These are phyloP conservation scores for Zalaria sp. DNA, from an alignment of 2,329 filamentous ascomycete genomes.

Conservation along the genomic window DNA sequence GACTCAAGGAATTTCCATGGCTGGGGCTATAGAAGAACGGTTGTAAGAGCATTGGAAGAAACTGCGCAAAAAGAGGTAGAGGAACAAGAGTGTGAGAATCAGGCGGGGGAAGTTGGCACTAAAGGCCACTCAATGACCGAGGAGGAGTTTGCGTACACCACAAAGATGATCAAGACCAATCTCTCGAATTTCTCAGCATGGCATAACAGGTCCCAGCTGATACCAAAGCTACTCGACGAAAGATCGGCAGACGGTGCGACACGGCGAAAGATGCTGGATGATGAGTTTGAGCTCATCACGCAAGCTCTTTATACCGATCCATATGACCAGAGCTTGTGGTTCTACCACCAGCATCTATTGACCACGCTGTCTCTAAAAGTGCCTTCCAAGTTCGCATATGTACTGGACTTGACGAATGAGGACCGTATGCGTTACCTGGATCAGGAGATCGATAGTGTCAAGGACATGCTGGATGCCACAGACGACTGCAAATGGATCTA, in stretches of 20 bases:
- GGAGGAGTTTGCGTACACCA: conserved; percentile 78
- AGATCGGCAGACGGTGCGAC: conserved; percentile 47
- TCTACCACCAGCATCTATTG: conserved; percentile 85
- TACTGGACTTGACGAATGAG: conserved; percentile 44
- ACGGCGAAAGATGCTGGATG: conserved; percentile 56
- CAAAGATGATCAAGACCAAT: conserved; percentile 69
- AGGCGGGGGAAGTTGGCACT: background rate
- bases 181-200: conserved; percentile 95
- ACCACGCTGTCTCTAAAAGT: conserved; percentile 44
- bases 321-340: conserved; percentile 93
- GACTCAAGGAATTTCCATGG: conserved; percentile 93
- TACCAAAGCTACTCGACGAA: conserved; percentile 61
- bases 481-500: conserved; percentile 79
- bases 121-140: conserved; percentile 50
- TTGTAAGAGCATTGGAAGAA: conserved; percentile 60
- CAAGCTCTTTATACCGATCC: conserved; percentile 76
- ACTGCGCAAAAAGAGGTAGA: conserved; percentile 5
- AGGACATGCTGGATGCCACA: conserved; percentile 48
- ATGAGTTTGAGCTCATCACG: conserved; percentile 63
- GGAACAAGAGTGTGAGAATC: conserved; percentile 17
- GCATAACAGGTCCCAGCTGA: conserved; percentile 80
- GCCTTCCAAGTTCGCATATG: conserved; percentile 42
- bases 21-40: conserved; percentile 76
- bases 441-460: conserved; percentile 60
- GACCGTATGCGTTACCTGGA: conserved; percentile 54